Base-by-base conservation (phyloP, 2,329 filamentous ascomycete species). In the Aspergillus viridinutans region DNA sequence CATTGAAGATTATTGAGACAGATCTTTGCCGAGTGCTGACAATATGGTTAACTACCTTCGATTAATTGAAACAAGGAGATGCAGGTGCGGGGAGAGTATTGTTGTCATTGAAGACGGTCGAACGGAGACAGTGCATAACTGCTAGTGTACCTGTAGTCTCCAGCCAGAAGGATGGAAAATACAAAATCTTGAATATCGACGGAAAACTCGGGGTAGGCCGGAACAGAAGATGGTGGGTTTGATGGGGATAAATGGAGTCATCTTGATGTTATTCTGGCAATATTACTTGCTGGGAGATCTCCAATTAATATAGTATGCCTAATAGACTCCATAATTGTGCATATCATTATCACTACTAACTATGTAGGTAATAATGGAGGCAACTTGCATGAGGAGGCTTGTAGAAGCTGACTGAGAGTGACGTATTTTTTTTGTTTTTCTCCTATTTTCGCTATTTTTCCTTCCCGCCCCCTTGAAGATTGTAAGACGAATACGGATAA, bases 361-460 rank as follows among this genome's bases (percentile, higher is more conserved):
- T 8, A 6, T 7, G 14, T 38, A 38, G 32, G 14, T 17, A 38
- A 35, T 35, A 17, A 38, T 38, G 14, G 32, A 38, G 32, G 32
- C 14, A 17, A 38, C 12, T 32, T 32, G 12, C 29, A 14, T 32
- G 12, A 32, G 29, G 29, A 32, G 29, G 12, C 29, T 32, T 2
- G 10, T 29, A 12, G 12, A 32, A 32, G 29, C 12, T 32, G 12
- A 42, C 40, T 21, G 20, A 20, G 12, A 47, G 43, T 47, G 43
- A 47, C 43, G 43, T 47, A 47, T 47, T 47, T 47, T 26, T 47
- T 38, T 54, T 51, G 48, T 57, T 61, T 59, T 52, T 55, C 56
- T 59, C 48, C 53, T 56, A 59, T 56, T 53, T 50, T 55, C 45
- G 38, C 35, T 52, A 25, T 17, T 55, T 58, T 54, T 55, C 49